phyloP scores from a whole-genome alignment of 2,329 filamentous ascomycete genomes.

The Davidsoniella neocaledoniae region DNA sequence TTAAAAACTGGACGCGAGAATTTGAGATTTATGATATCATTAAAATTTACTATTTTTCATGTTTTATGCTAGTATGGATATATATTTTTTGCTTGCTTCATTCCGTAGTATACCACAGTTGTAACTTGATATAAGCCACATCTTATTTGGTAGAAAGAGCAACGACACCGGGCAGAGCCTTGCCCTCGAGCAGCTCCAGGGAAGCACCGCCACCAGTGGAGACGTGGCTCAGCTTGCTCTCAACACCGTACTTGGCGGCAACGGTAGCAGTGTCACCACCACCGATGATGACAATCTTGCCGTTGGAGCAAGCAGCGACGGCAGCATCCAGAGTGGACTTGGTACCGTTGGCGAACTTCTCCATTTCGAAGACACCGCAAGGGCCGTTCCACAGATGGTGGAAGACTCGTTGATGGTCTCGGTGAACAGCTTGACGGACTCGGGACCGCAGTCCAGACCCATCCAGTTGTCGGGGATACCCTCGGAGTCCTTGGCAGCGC shows the following conservation, averaged over 20 bases:
- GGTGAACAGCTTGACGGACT: slow-evolving; percentile 80
- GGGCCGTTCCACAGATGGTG: slow-evolving; percentile 99
- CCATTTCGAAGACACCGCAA: slow-evolving; percentile 92
- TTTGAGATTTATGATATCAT: no score
- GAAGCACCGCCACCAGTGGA: slow-evolving; percentile 92
- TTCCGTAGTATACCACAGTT: background rate
- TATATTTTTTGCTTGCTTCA: slow-evolving; percentile 4
- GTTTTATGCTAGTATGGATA: background rate
- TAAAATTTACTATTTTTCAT: background rate
- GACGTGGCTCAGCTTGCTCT: slow-evolving; percentile 96
- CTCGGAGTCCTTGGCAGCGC: slow-evolving; percentile 66
- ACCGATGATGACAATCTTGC: slow-evolving; percentile 96
- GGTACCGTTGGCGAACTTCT: slow-evolving; percentile 82
- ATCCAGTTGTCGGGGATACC: slow-evolving; percentile 93
- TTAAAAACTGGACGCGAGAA: no score
- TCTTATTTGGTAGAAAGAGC: slow-evolving; percentile 59
- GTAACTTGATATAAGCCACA: background rate
- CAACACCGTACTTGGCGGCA: slow-evolving; percentile 88
- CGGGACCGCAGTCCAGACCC: slow-evolving; percentile 85
- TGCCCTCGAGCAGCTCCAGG: slow-evolving; percentile 92
- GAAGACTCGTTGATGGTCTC: slow-evolving; percentile 71
- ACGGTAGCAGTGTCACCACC: slow-evolving; percentile 97
- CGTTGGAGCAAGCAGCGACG: slow-evolving; percentile 60
- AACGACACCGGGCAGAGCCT: slow-evolving; percentile 84
- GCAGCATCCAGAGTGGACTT: slow-evolving; percentile 83